A percentile compares a stretch with the other conserved stretches of the same genome.
phyloP scores from a whole-genome alignment of 371 early-diverging fungal genomes.

The Quaeritorhiza haematococci region DNA sequence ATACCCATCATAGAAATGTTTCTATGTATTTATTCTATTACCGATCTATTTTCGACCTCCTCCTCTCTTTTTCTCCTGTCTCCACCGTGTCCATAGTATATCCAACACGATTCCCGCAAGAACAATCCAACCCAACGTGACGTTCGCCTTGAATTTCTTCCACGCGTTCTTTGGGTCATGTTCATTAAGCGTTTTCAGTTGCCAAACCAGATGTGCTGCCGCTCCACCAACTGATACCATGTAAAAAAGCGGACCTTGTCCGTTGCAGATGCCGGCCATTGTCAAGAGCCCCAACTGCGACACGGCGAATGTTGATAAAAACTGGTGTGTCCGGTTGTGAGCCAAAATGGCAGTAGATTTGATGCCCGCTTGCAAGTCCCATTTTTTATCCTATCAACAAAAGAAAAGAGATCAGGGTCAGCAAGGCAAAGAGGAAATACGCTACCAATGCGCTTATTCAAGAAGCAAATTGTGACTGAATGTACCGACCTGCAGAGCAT shows the following conservation, averaged over 20 bases:
- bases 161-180: constrained; percentile 64
- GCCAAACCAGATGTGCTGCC: constrained; percentile 75
- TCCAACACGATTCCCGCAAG: constrained; percentile 62
- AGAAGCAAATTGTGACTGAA: not conserved
- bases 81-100: not conserved
- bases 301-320: constrained; percentile 69
- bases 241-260: constrained; percentile 69
- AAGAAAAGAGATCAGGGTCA: not conserved
- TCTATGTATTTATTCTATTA: too few relatives aligned
- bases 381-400: constrained; percentile 68
- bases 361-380: constrained; percentile 80
- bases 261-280: constrained; percentile 75
- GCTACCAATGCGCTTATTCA: not conserved
- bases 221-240: constrained; percentile 68
- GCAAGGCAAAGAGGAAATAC: not conserved
- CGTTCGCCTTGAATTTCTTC: constrained; percentile 69
- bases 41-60: too few relatives aligned
- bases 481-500: constrained; percentile 71
- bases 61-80: not conserved
- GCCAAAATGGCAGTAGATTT: constrained; percentile 90
- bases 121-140: constrained; percentile 71
- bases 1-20: too few relatives aligned
- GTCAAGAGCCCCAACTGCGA: constrained; percentile 63
- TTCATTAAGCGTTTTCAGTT: constrained; percentile 61
- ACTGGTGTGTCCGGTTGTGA: constrained; percentile 66